Evolutionary conservation across 2,329 filamentous ascomycete species (phyloP).

Genomic region (Cercospora brassicicola): DNA sequence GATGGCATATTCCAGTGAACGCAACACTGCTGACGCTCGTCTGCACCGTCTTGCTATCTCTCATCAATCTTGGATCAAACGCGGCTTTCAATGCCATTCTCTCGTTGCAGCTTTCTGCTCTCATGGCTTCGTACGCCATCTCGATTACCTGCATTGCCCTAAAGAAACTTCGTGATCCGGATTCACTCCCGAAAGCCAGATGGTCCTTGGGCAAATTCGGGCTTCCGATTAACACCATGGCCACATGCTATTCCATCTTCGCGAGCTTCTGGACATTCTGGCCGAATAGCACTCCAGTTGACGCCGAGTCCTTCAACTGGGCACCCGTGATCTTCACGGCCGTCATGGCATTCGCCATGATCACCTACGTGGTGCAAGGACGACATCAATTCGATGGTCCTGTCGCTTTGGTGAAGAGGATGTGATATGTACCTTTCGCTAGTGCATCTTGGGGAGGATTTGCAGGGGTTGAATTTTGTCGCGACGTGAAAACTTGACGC

Average conservation of each 20-base stretch:
- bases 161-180: conserved; percentile 22
- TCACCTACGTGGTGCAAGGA: conserved; percentile 25
- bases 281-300: conserved; percentile 22
- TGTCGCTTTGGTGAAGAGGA: conserved; percentile 23
- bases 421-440: neutral
- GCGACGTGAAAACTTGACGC: neutral
- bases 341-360: conserved; percentile 24
- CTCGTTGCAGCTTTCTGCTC: conserved; percentile 22
- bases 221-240: conserved; percentile 21
- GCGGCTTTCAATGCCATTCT: conserved; percentile 28
- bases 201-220: conserved; percentile 28
- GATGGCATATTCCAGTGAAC: conserved; percentile 24
- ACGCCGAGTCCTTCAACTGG: conserved; percentile 25
- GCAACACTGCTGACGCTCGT: conserved; percentile 22
- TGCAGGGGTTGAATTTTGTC: neutral
- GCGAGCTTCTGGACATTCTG: conserved; percentile 28
- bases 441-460: neutral
- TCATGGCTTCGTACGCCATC: conserved; percentile 29
- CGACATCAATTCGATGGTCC: conserved; percentile 25
- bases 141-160: conserved; percentile 28
- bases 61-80: conserved; percentile 28
- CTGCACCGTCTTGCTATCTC: conserved; percentile 20
- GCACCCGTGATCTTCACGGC: conserved; percentile 23
- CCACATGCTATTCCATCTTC: conserved; percentile 21
- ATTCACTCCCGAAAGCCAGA: conserved; percentile 26